These are phyloP conservation scores for Ensete ventricosum DNA, from an alignment of 176 grass and related monocot species.

Conservation along the genomic window DNA sequence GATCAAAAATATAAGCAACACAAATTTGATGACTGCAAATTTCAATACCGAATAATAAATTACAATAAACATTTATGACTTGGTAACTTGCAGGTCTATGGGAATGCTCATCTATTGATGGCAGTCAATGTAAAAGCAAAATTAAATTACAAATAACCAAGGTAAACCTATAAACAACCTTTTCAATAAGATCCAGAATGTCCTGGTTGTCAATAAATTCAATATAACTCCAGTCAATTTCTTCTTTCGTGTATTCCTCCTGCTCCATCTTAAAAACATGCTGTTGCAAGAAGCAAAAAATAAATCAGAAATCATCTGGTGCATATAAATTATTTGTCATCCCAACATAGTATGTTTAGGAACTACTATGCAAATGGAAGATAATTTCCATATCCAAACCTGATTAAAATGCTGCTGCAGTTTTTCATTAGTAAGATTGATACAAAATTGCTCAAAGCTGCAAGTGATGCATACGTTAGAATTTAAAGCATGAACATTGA, in stretches of 20 bases:
- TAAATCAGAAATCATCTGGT: constrained; percentile 2
- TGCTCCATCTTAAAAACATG: constrained; percentile 99
- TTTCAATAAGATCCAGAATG: constrained; percentile 95
- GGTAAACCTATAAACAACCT: constrained; percentile 38
- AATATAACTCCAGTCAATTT: constrained; percentile 99
- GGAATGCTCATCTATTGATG: not conserved
- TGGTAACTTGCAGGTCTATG: not conserved
- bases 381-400: constrained; percentile 27
- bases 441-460: constrained; percentile 99
- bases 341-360: not conserved
- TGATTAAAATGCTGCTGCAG: constrained; percentile 99
- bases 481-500: not conserved
- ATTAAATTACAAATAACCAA: not conserved
- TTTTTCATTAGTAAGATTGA: constrained; percentile 99
- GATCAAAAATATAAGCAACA: too few relatives aligned
- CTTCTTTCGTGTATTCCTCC: constrained; percentile 99
- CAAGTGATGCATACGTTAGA: constrained; percentile 20
- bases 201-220: constrained; percentile 97
- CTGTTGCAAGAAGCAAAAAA: constrained; percentile 35
- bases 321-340: constrained; percentile 14
- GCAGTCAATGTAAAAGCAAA: not conserved
- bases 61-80: not conserved
- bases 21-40: too few relatives aligned
- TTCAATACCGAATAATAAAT: too few relatives aligned
- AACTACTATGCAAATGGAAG: constrained; percentile 6